These are phyloP conservation scores for Betula pendula DNA, from an alignment of 306 rosid genomes.

Conservation along the genomic window DNA sequence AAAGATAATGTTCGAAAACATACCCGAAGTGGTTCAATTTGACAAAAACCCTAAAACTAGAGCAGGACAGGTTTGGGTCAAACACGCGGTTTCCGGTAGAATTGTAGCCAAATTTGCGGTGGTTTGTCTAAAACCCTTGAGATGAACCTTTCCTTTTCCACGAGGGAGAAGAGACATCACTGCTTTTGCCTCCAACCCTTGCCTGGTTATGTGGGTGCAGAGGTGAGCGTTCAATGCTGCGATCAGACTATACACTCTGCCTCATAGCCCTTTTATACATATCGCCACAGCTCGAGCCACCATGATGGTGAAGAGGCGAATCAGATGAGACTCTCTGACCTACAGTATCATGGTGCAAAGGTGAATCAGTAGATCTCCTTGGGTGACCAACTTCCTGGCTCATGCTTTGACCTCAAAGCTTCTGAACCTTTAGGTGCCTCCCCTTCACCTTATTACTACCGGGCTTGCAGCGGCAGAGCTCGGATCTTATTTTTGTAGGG, in stretches of 20 bases:
- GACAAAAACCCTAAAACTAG: too few relatives aligned
- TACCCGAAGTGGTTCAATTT: too few relatives aligned
- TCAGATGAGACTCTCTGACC: constrained; percentile 45
- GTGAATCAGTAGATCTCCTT: constrained; percentile 52
- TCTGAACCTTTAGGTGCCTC: constrained; percentile 8
- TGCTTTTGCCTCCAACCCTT: constrained; percentile 55
- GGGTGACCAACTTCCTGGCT: constrained; percentile 58
- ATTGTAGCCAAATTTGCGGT: too few relatives aligned
- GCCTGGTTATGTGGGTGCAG: constrained; percentile 62
- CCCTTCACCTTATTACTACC: not conserved
- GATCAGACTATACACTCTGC: constrained; percentile 54
- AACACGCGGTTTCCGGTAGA: too few relatives aligned
- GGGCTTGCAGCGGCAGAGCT: too few relatives aligned
- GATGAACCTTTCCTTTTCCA: constrained; percentile 64
- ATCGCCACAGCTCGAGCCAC: constrained; percentile 53
- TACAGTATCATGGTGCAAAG: constrained; percentile 48
- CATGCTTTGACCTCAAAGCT: constrained; percentile 35
- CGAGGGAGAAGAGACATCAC: constrained; percentile 43
- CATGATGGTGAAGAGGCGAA: constrained; percentile 35
- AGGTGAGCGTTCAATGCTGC: constrained; percentile 77
- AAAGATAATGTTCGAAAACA: too few relatives aligned
- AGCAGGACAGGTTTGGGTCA: too few relatives aligned
- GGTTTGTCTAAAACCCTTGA: too few relatives aligned
- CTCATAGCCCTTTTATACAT: constrained; percentile 49
- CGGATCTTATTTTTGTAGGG: too few relatives aligned